Percentiles rank a stretch among this genome's conserved stretches.
Evolutionary conservation across 371 early-diverging fungal genomes (phyloP).

Genomic region (Rhizopus stolonifer): DNA sequence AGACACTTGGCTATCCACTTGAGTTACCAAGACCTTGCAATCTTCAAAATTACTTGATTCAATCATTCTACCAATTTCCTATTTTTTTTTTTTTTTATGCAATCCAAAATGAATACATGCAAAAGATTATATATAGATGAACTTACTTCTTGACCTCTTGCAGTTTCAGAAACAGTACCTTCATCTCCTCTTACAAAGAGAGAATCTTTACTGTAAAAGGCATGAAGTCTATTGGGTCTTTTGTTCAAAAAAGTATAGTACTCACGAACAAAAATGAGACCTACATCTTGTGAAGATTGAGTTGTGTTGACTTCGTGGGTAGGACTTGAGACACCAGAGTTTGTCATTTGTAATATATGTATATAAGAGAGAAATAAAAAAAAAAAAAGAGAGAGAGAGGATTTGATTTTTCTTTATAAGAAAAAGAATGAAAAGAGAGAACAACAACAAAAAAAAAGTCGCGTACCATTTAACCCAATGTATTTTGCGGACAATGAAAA

Average conservation of each 20-base stretch:
- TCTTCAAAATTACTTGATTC: constrained; percentile 71
- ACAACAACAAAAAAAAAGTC: too few relatives aligned
- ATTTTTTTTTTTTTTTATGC: constrained; percentile 3
- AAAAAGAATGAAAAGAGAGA: too few relatives aligned
- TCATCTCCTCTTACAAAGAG: constrained; percentile 82
- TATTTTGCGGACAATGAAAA: too few relatives aligned
- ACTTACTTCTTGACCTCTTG: constrained; percentile 39
- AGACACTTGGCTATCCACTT: constrained; percentile 86
- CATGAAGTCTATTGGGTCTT: constrained; percentile 82
- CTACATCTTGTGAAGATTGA: constrained; percentile 68
- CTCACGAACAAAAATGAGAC: constrained; percentile 93
- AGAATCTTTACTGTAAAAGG: constrained; percentile 86
- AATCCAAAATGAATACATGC: too few relatives aligned
- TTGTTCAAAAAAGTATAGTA: constrained; percentile 93
- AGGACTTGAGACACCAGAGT: constrained; percentile 5
- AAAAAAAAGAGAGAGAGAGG: not conserved
- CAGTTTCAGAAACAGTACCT: constrained; percentile 55
- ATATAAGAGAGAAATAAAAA: not conserved
- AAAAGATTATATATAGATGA: too few relatives aligned
- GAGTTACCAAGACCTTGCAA: constrained; percentile 84
- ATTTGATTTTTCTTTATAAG: too few relatives aligned
- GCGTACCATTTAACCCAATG: too few relatives aligned
- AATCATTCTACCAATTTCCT: constrained; percentile 82
- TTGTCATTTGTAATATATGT: not conserved
- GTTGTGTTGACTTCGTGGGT: constrained; percentile 3